A percentile compares a stretch with the other conserved stretches of the same genome.
Evolutionary conservation across 805 yeast genomes (phyloP).

Genomic region (Starmerella floricola): DNA sequence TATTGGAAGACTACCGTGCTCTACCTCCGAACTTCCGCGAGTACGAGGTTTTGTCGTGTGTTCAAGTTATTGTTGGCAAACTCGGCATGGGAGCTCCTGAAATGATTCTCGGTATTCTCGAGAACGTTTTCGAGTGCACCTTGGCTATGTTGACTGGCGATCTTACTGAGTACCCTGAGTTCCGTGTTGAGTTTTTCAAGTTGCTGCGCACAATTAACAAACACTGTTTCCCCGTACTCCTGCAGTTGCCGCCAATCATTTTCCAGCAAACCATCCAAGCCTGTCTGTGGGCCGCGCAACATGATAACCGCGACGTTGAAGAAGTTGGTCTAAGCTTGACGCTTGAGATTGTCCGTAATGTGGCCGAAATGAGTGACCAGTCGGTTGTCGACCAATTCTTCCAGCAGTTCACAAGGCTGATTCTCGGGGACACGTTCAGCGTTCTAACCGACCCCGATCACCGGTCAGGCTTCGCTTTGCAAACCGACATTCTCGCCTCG

Average conservation of each 20-base stretch:
- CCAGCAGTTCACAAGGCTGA: constrained; percentile 76
- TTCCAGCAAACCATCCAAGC: constrained; percentile 87
- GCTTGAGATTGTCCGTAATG: constrained; percentile 70
- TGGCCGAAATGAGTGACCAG: constrained; percentile 50
- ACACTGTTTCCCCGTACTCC: constrained; percentile 72
- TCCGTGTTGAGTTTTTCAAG: constrained; percentile 90
- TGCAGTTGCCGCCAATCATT: constrained; percentile 81
- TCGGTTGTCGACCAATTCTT: constrained; percentile 77
- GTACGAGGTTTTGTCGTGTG: constrained; percentile 91
- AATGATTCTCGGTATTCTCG: constrained; percentile 75
- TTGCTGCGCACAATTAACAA: constrained; percentile 75
- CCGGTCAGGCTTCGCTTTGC: constrained; percentile 87
- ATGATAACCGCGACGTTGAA: constrained; percentile 93
- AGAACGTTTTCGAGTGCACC: constrained; percentile 87
- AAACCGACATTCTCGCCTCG: constrained; percentile 71
- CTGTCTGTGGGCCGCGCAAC: constrained; percentile 96
- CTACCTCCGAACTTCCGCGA: constrained; percentile 95
- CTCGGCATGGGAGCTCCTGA: constrained; percentile 63
- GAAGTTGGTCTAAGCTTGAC: constrained; percentile 78
- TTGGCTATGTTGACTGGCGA: constrained; percentile 91
- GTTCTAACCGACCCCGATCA: constrained; percentile 96
- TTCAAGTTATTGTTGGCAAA: constrained; percentile 76
- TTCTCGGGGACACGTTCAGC: constrained; percentile 80
- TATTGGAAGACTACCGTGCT: constrained; percentile 74
- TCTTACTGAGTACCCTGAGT: constrained; percentile 94